These are phyloP conservation scores for Helotiales sp. DNA, from an alignment of 2,329 filamentous ascomycete species.

Conservation along the genomic window DNA sequence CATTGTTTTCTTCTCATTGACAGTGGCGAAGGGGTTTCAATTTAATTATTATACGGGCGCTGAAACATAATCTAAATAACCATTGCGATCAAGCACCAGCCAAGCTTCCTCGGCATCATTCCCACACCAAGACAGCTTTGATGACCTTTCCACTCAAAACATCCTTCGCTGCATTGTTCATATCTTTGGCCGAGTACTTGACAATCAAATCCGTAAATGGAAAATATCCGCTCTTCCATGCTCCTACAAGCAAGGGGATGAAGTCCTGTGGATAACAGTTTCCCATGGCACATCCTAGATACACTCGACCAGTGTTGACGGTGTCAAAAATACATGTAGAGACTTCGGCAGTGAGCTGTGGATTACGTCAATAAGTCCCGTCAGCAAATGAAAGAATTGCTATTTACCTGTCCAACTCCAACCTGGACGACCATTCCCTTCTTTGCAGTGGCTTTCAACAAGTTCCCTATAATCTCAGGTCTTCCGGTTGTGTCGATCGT, in stretches of 20 bases:
- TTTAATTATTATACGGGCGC: background rate
- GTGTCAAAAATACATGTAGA: constrained; percentile 28
- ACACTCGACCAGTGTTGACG: constrained; percentile 29
- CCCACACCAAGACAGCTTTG: constrained; percentile 32
- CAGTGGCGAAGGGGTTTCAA: background rate
- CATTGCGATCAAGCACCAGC: background rate
- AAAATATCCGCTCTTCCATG: constrained; percentile 30
- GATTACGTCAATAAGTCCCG: background rate
- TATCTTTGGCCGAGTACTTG: constrained; percentile 28
- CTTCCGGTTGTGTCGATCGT: constrained; percentile 32
- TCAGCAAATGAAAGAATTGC: background rate
- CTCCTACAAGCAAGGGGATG: constrained; percentile 27
- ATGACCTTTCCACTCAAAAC: constrained; percentile 29
- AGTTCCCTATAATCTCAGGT: constrained; percentile 19
- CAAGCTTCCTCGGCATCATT: background rate
- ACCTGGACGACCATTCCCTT: constrained; percentile 31
- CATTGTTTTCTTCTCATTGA: background rate
- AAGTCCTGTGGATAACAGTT: constrained; percentile 36
- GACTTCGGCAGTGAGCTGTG: constrained; percentile 25
- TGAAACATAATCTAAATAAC: no score
- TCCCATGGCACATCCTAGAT: constrained; percentile 33
- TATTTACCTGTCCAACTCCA: constrained; percentile 25
- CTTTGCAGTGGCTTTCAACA: constrained; percentile 30
- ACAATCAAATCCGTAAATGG: constrained; percentile 33
- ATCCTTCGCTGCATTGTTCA: constrained; percentile 29